phyloP scores from a whole-genome alignment of 2,329 filamentous ascomycete genomes.

The Didymella exigua region DNA sequence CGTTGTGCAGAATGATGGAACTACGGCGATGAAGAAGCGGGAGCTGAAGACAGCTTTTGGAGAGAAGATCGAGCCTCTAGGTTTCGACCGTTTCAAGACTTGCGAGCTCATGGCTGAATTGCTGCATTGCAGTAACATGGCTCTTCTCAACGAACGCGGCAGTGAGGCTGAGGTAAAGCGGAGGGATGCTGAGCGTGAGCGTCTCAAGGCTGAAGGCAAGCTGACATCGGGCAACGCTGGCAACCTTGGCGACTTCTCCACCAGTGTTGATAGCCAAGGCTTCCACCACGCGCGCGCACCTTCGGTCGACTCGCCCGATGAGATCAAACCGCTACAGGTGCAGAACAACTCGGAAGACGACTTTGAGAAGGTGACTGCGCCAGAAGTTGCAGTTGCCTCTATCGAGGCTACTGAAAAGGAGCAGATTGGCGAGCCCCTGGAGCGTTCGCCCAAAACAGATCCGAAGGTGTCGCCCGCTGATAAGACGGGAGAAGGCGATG shows the following conservation, averaged over 20 bases:
- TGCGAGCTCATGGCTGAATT: conserved; percentile 98
- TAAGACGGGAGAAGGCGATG: conserved; percentile 53
- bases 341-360: conserved; percentile 86
- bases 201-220: conserved; percentile 76
- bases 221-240: conserved; percentile 64
- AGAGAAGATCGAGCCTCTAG: conserved; percentile 86
- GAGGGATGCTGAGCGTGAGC: conserved; percentile 81
- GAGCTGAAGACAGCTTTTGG: conserved; percentile 88
- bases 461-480: conserved; percentile 32
- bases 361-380: conserved; percentile 83
- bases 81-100: conserved; percentile 98
- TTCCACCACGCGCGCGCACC: conserved; percentile 58
- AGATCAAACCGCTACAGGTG: conserved; percentile 73
- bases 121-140: conserved; percentile 98
- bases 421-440: conserved; percentile 44
- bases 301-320: conserved; percentile 63
- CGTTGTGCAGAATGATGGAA: conserved; percentile 61
- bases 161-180: conserved; percentile 84
- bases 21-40: conserved; percentile 69
- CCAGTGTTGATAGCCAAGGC: conserved; percentile 58
- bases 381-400: conserved; percentile 74
- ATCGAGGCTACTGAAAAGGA: conserved; percentile 58
- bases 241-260: conserved; percentile 62
- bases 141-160: conserved; percentile 86
- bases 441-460: conserved; percentile 53